These are phyloP conservation scores for Luzula sylvatica DNA, from an alignment of 176 grass and related monocot genomes.

Conservation along the genomic window DNA sequence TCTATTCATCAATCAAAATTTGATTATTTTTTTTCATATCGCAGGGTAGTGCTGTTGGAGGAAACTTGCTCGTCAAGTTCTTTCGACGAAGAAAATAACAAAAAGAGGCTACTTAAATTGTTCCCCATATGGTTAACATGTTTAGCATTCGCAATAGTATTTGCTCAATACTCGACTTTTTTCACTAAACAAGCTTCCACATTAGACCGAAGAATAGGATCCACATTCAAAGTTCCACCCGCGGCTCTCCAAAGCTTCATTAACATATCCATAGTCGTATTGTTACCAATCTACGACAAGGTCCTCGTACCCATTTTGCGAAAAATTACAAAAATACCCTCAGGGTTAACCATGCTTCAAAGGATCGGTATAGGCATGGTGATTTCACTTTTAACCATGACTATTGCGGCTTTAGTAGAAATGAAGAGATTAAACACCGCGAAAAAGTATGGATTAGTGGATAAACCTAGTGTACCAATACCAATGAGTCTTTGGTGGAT, in stretches of 20 bases:
- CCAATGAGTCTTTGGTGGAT: conserved; percentile 43
- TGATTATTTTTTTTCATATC: too few species aligned
- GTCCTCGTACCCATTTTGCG: conserved; percentile 23
- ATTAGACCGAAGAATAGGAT: conserved; percentile 25
- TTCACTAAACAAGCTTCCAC: conserved; percentile 48
- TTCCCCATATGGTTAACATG: conserved; percentile 36
- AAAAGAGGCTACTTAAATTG: conserved; percentile 15
- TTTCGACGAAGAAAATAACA: conserved; percentile 4
- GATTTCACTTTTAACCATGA: conserved; percentile 12
- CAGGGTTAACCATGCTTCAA: conserved; percentile 45
- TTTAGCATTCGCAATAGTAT: conserved; percentile 33
- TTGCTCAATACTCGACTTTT: conserved; percentile 37
- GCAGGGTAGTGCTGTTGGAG: too few species aligned
- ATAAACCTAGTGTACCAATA: conserved; percentile 20
- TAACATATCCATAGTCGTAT: conserved; percentile 26
- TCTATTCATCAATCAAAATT: too few species aligned
- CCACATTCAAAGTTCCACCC: conserved; percentile 24
- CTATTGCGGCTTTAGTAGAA: conserved; percentile 30
- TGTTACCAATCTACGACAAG: conserved; percentile 37
- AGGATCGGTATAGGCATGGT: conserved; percentile 40
- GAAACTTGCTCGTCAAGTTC: too few species aligned
- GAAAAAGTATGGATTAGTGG: conserved; percentile 23
- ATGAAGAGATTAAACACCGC: conserved; percentile 21
- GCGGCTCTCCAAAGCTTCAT: conserved; percentile 26
- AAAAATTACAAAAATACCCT: conserved; percentile 18